Percentiles rank a stretch among this genome's conserved stretches.
Evolutionary conservation across 768 basidiomycete genomes (phyloP).

Genomic region (Lentinula sp.): DNA sequence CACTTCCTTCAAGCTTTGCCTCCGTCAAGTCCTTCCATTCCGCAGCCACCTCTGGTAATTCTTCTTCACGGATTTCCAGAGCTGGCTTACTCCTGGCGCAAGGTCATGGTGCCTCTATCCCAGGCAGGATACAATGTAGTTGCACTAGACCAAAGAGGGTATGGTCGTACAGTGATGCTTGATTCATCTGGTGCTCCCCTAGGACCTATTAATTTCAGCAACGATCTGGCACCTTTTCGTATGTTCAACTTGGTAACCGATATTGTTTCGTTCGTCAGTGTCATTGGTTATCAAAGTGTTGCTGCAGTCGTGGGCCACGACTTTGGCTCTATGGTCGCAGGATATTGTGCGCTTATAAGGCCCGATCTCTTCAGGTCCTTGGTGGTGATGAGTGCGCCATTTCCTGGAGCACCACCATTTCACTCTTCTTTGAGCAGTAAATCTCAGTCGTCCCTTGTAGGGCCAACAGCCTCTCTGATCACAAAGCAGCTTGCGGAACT

Average conservation of each 20-base stretch:
- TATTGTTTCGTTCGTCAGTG: constrained; percentile 42
- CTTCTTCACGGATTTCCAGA: constrained; percentile 67
- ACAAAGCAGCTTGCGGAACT: constrained; percentile 28
- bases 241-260: constrained; percentile 47
- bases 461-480: constrained; percentile 8
- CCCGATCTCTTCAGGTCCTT: constrained; percentile 52
- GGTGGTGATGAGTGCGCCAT: constrained; percentile 58
- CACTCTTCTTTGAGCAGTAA: constrained; percentile 5
- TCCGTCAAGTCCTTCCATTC: constrained; percentile 8
- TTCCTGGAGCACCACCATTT: constrained; percentile 36
- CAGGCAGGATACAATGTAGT: constrained; percentile 52
- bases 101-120: constrained; percentile 45
- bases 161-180: constrained; percentile 33
- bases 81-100: constrained; percentile 61
- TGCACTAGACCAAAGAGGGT: constrained; percentile 57
- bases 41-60: constrained; percentile 37
- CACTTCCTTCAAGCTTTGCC: constrained; percentile 47
- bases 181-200: constrained; percentile 1
- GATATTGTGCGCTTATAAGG: constrained; percentile 44
- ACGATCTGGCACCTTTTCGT: constrained; percentile 45
- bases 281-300: constrained; percentile 41
- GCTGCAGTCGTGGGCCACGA: constrained; percentile 57
- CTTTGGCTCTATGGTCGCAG: constrained; percentile 50
- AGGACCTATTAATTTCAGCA: constrained; percentile 31
- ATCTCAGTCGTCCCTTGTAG: neutral